Base-by-base conservation (phyloP, 805 yeast species). In the Kodamaea sagamina region DNA sequence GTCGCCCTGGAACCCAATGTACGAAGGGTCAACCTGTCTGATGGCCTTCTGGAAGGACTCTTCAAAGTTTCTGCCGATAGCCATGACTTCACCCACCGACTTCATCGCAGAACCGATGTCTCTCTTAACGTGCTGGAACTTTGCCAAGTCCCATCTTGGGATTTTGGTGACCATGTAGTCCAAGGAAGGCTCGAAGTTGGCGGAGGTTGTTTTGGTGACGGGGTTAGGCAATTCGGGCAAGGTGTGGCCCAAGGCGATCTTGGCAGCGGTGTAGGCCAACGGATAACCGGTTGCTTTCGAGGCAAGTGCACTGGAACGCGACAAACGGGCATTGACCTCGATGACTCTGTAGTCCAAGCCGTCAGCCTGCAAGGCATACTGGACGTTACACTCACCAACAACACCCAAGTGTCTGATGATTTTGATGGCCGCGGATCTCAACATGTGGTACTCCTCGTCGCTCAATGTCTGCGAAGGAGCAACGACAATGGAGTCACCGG, bases 231-330 rank as follows among this genome's bases (percentile, higher is more conserved):
- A 75, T 67, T 92, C 97, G 27, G 96, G 96, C 56, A 92, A 79
- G 25, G 98, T 89, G 72, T 86, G 88, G 51, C 96, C 96, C 47
- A 92, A 77, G 42, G 93, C 99, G 55, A 92, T 86, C 75, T 92
- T 92, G 47, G 98, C 98, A 53, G 99, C 99, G 43, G 97, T 93
- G 70, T 92, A 92, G 46, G 99, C 99, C 59, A 92, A 81, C 52
- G 99, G 99, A 66, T 92, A 92, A 56, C 99, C 99, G 29, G 99
- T 92, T 36, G 99, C 99, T 72, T 92, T 92, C 28, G 98, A 92
- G 24, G 99, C 99, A 54, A 92, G 79, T 34, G 99, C 99, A 26
- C 97, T 90, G 22, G 98, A 93, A 62, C 99, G 83, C 32, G 97
- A 90, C 57, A 92, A 78, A 68, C 99, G 84, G 34, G 99, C 99